These are phyloP conservation scores for Boletus mariae DNA, from an alignment of 1,284 basidiomycete species.

Conservation along the genomic window DNA sequence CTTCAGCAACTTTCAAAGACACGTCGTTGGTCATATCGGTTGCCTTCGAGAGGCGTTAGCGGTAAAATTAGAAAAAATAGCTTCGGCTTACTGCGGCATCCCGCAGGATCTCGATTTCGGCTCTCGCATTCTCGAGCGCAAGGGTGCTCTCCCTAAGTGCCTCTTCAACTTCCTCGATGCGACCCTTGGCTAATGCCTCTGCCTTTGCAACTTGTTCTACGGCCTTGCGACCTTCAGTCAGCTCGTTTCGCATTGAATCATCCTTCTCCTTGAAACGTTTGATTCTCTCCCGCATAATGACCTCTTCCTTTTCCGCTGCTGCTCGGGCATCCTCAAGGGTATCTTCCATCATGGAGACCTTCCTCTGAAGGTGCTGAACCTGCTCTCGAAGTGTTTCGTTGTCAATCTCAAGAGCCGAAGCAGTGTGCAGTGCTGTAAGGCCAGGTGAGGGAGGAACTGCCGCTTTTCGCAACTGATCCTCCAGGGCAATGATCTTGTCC, in stretches of 20 bases:
- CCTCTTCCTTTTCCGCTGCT: constrained; percentile 73
- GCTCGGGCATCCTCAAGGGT: constrained; percentile 76
- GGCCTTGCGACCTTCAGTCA: constrained; percentile 60
- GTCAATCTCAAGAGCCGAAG: constrained; percentile 81
- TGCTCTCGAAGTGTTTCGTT: constrained; percentile 90
- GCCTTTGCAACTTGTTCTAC: constrained; percentile 60
- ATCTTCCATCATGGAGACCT: constrained; percentile 77
- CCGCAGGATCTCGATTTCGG: constrained; percentile 84
- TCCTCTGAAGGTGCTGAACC: constrained; percentile 78
- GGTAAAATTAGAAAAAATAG: background rate
- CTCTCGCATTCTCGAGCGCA: constrained; percentile 87
- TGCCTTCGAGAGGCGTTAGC: constrained; percentile 21
- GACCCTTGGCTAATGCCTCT: constrained; percentile 57
- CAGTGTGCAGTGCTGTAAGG: constrained; percentile 39
- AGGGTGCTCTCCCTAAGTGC: constrained; percentile 86
- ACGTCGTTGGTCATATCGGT: constrained; percentile 29
- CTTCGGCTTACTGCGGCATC: constrained; percentile 66
- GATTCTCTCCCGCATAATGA: constrained; percentile 59
- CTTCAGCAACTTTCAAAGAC: constrained; percentile 35
- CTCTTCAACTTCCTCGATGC: constrained; percentile 82
- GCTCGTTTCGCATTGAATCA: constrained; percentile 63
- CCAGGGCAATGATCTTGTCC: constrained; percentile 59
- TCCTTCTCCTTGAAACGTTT: constrained; percentile 77
- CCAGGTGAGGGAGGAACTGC: constrained; percentile 38
- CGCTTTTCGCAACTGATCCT: constrained; percentile 47